phyloP scores from a whole-genome alignment of 225 moss, liverwort and hornwort genomes.

The Thuidium tamariscinum region DNA sequence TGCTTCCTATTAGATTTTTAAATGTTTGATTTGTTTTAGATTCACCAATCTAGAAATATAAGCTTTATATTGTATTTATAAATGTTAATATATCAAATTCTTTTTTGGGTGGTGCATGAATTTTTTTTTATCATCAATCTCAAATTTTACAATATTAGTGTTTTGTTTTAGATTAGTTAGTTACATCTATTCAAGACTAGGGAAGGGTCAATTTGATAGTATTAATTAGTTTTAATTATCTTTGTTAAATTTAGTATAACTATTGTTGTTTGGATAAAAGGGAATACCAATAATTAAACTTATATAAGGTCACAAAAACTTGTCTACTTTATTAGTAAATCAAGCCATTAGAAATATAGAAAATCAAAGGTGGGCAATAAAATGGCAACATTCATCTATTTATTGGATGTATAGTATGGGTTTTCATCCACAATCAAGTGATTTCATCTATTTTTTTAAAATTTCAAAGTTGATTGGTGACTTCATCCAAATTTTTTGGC shows the following conservation, averaged over 20 bases:
- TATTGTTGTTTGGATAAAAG: not conserved
- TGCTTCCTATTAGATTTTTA: not conserved
- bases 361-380: accelerated
- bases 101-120: accelerated
- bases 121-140: not conserved
- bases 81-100: not conserved
- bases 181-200: no score
- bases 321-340: not conserved
- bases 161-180: not conserved
- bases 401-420: no score
- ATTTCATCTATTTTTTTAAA: no score
- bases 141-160: not conserved
- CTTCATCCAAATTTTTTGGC: no score
- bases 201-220: accelerated
- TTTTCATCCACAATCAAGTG: no score
- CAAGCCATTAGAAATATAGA: not conserved
- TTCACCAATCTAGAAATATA: not conserved
- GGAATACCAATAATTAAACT: not conserved
- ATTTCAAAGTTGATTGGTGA: no score
- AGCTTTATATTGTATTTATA: not conserved
- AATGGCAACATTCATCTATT: no score
- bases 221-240: not conserved
- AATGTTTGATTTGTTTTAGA: not conserved
- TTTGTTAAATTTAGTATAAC: not conserved
- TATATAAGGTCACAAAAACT: not conserved